Evolutionary conservation across 2,329 filamentous ascomycete species (phyloP).

Genomic region (Samsoniella hepiali): DNA sequence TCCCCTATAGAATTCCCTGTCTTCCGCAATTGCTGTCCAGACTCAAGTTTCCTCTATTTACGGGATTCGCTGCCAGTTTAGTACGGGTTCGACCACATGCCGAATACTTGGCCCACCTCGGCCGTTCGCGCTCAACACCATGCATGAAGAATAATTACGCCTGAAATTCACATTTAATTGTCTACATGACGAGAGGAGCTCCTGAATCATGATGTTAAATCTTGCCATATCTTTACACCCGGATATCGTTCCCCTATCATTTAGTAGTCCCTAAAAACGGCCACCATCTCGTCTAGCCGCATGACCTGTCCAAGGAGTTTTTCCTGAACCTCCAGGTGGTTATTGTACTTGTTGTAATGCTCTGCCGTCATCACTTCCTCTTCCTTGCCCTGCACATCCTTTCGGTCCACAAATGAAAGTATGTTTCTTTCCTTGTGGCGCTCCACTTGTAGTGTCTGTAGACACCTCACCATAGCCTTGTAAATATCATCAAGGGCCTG

Average conservation of each 20-base stretch:
- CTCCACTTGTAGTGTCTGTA: constrained; percentile 78
- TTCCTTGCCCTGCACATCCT: constrained; percentile 80
- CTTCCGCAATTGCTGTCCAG: too few relatives aligned
- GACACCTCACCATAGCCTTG: constrained; percentile 80
- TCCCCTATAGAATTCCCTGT: too few relatives aligned
- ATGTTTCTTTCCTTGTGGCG: constrained; percentile 68
- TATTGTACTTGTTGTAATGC: constrained; percentile 63
- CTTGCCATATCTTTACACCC: constrained; percentile 5
- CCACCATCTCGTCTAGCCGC: constrained; percentile 80
- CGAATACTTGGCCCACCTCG: too few relatives aligned
- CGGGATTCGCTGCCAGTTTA: too few relatives aligned
- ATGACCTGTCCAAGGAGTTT: constrained; percentile 75
- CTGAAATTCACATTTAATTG: too few relatives aligned
- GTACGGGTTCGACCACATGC: too few relatives aligned
- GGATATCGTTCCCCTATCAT: constrained; percentile 5
- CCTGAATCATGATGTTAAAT: neutral
- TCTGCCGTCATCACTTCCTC: constrained; percentile 72
- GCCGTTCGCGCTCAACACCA: too few relatives aligned
- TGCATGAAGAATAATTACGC: too few relatives aligned
- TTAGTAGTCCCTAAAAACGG: constrained; percentile 76
- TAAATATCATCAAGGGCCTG: constrained; percentile 78
- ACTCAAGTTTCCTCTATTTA: too few relatives aligned
- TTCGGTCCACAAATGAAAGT: constrained; percentile 76
- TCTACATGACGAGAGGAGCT: neutral
- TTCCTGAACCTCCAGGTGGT: constrained; percentile 62